Evolutionary conservation across 2,329 filamentous ascomycete genomes (phyloP).

Genomic region (Huntiella decipiens): DNA sequence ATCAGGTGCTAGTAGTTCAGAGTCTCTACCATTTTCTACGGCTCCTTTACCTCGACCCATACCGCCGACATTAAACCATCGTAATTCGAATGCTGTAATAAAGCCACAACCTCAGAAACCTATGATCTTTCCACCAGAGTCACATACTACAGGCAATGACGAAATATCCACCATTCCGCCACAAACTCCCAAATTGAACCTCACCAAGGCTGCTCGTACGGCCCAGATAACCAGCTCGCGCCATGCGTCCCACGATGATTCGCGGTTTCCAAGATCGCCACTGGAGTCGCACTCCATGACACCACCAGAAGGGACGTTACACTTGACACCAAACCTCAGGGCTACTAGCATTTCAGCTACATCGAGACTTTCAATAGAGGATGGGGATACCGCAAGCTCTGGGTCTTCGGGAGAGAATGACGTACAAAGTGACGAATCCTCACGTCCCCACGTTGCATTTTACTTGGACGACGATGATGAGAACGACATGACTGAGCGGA

Average conservation of each 20-base stretch:
- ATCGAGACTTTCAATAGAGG: slow-evolving; percentile 4
- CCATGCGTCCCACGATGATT: slow-evolving; percentile 2
- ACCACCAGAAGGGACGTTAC: too few relatives aligned
- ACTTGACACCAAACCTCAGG: too few relatives aligned
- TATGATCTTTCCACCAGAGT: slow-evolving; percentile 16
- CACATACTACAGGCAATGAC: slow-evolving; percentile 17
- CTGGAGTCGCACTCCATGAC: too few relatives aligned
- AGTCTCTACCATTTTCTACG: too few relatives aligned
- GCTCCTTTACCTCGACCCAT: too few relatives aligned
- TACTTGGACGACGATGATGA: not conserved
- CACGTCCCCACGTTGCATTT: not conserved
- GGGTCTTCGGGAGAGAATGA: slow-evolving; percentile 3
- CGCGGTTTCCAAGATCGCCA: not conserved
- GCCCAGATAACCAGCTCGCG: slow-evolving; percentile 2
- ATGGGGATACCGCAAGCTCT: slow-evolving; percentile 7
- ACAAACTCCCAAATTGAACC: slow-evolving; percentile 14
- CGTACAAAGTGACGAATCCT: slow-evolving; percentile 3
- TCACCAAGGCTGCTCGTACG: slow-evolving; percentile 3
- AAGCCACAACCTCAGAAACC: slow-evolving; percentile 11
- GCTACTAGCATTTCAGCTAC: too few relatives aligned
- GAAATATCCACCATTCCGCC: slow-evolving; percentile 17
- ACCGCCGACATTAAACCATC: slow-evolving; percentile 6
- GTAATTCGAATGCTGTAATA: slow-evolving; percentile 15
- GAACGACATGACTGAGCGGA: not conserved
- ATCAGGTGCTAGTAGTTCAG: not conserved